phyloP scores from a whole-genome alignment of 2,329 filamentous ascomycete species.

The Allantophomopsis lycopodina region DNA sequence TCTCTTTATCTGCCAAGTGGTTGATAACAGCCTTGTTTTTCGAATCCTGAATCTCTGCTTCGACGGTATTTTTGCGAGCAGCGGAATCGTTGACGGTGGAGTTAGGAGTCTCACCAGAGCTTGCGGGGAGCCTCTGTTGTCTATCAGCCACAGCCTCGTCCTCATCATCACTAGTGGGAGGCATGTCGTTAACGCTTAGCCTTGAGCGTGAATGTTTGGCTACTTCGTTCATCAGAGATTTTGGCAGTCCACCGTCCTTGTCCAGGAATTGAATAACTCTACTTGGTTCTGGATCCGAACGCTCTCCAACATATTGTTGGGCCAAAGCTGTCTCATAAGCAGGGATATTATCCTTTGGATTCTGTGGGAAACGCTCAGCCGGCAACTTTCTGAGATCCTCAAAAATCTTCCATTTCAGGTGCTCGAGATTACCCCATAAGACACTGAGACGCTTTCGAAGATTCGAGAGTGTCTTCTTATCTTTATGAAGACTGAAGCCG shows the following conservation, averaged over 20 bases:
- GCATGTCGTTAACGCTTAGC: not conserved
- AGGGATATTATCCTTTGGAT: too few species aligned
- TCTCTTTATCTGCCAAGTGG: too few species aligned
- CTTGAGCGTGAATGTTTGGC: not conserved
- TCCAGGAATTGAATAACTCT: not conserved
- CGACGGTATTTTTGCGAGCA: not conserved
- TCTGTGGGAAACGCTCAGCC: too few species aligned
- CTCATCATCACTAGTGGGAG: constrained; percentile 4
- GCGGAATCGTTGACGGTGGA: constrained; percentile 7
- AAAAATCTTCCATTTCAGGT: constrained; percentile 35
- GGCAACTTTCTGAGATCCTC: constrained; percentile 1
- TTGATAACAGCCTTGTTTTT: constrained; percentile 32
- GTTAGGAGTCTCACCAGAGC: too few species aligned
- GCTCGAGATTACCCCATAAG: constrained; percentile 79
- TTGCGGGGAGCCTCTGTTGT: constrained; percentile 1
- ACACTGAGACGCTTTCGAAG: constrained; percentile 61
- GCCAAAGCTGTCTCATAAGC: too few species aligned
- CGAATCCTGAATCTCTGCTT: constrained; percentile 8
- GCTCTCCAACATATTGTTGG: too few species aligned
- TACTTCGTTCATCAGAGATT: too few species aligned
- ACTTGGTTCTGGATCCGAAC: constrained; percentile 11
- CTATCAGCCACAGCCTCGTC: not conserved
- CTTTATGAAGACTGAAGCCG: constrained; percentile 36
- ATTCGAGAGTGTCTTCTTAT: constrained; percentile 29
- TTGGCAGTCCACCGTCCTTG: not conserved